Evolutionary conservation across 768 basidiomycete genomes (phyloP).

Genomic region (Mycena epipterygia): DNA sequence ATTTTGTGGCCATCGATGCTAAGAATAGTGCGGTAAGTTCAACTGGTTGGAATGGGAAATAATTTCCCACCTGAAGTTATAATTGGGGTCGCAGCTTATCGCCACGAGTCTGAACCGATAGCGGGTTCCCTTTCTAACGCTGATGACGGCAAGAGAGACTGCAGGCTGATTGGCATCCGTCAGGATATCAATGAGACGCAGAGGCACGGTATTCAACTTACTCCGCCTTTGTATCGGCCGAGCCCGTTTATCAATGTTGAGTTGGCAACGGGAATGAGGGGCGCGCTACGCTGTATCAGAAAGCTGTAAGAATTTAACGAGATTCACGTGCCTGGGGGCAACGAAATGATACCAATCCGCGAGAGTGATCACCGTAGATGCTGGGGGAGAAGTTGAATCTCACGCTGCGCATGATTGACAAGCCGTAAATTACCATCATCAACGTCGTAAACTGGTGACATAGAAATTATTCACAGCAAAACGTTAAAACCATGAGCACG

Average conservation of each 20-base stretch:
- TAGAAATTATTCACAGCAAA: not conserved
- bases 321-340: slow-evolving; percentile 4
- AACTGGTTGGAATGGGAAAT: too few relatives aligned
- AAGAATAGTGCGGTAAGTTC: slow-evolving; percentile 43
- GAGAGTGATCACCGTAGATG: slow-evolving; percentile 60
- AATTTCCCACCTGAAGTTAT: slow-evolving; percentile 46
- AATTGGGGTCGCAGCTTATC: slow-evolving; percentile 62
- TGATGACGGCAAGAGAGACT: slow-evolving; percentile 53
- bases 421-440: slow-evolving; percentile 56
- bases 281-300: slow-evolving; percentile 30
- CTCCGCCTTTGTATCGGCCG: slow-evolving; percentile 58
- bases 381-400: slow-evolving; percentile 38
- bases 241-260: slow-evolving; percentile 57
- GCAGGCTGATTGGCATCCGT: slow-evolving; percentile 37
- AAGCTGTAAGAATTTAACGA: not conserved
- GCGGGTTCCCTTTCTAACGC: slow-evolving; percentile 50
- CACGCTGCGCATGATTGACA: not conserved
- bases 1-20: slow-evolving; percentile 61
- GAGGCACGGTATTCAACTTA: slow-evolving; percentile 25
- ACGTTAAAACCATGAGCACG: not conserved
- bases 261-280: slow-evolving; percentile 40
- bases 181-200: not conserved
- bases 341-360: slow-evolving; percentile 55
- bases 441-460: slow-evolving; percentile 44
- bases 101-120: too few relatives aligned